Conservation (phyloP, 129 eudicot species). For the Ambrosia artemisiifolia region DNA sequence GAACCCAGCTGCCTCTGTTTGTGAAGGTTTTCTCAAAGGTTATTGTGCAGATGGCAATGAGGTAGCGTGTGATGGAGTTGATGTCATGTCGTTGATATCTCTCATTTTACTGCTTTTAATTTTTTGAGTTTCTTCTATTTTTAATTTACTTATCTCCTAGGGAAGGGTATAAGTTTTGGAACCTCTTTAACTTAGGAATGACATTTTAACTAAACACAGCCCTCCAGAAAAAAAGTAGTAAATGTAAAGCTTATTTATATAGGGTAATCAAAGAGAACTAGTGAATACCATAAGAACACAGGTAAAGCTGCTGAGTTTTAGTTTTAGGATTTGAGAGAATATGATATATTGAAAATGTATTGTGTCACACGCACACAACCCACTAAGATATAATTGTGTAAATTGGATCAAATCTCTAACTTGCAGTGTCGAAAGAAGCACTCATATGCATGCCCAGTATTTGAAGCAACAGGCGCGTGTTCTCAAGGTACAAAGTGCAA, state of each 20-base stretch:
- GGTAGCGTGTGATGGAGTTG: conserved; percentile 60
- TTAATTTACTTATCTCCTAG: background rate
- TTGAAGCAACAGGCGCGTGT: conserved; percentile 83
- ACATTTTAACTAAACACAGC: background rate
- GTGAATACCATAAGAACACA: conserved; percentile 2
- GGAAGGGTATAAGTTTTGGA: conserved; percentile 12
- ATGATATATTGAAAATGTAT: conserved; percentile 1
- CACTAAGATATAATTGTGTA: conserved; percentile 49
- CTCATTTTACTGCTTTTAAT: conserved; percentile 15
- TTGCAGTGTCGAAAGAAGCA: conserved; percentile 99
- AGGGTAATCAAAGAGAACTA: conserved; percentile 2
- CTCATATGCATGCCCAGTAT: conserved; percentile 82
- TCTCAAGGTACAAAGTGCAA: conserved; percentile 73
- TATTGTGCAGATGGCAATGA: conserved; percentile 93
- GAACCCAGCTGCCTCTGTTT: conserved; percentile 62
- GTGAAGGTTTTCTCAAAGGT: conserved; percentile 93
- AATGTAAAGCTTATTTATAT: conserved; percentile 1
- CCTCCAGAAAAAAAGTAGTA: background rate
- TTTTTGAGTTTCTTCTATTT: background rate
- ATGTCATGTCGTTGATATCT: conserved; percentile 13
- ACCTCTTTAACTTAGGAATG: conserved; percentile 4
- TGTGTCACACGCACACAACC: conserved; percentile 47
- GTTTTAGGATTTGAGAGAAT: background rate
- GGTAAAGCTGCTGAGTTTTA: background rate
- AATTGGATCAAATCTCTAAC: conserved; percentile 55